A percentile compares a stretch with the other conserved stretches of the same genome.
These are phyloP conservation scores for Hericium coralloides DNA, from an alignment of 768 basidiomycete genomes.

Conservation along the genomic window DNA sequence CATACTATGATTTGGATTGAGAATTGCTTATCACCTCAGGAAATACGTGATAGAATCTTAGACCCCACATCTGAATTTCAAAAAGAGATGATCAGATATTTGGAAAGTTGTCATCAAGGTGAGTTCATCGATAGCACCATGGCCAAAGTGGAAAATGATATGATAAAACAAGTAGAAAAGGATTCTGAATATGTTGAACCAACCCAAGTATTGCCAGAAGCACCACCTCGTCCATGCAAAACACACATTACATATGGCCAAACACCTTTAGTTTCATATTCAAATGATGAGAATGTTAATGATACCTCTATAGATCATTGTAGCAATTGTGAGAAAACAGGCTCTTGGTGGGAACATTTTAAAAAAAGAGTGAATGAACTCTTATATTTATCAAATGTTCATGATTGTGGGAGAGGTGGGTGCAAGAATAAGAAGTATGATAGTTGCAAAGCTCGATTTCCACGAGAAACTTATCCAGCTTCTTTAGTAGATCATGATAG, in stretches of 20 bases:
- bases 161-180: too few relatives aligned
- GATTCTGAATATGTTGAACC: too few relatives aligned
- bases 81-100: slow-evolving; percentile 3
- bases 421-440: slow-evolving; percentile 19
- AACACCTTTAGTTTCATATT: too few relatives aligned
- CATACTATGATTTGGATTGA: slow-evolving; percentile 15
- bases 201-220: too few relatives aligned
- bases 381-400: slow-evolving; percentile 3
- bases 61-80: slow-evolving; percentile 7
- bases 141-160: background rate
- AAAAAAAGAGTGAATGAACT: slow-evolving; percentile 5
- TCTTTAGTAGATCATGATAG: slow-evolving; percentile 21
- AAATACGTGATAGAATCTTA: slow-evolving; percentile 10
- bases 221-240: too few relatives aligned
- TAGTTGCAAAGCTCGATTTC: slow-evolving; percentile 30
- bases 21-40: slow-evolving; percentile 7
- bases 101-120: slow-evolving; percentile 11
- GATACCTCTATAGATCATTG: background rate
- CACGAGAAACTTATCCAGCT: slow-evolving; percentile 18
- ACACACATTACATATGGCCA: too few relatives aligned
- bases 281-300: too few relatives aligned
- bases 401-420: slow-evolving; percentile 14
- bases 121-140: slow-evolving; percentile 3
- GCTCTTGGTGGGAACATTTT: slow-evolving; percentile 1
- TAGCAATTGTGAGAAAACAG: background rate